Evolutionary conservation across 371 early-diverging fungal genomes (phyloP).

Genomic region (Polyrhizophydium stewartii): DNA sequence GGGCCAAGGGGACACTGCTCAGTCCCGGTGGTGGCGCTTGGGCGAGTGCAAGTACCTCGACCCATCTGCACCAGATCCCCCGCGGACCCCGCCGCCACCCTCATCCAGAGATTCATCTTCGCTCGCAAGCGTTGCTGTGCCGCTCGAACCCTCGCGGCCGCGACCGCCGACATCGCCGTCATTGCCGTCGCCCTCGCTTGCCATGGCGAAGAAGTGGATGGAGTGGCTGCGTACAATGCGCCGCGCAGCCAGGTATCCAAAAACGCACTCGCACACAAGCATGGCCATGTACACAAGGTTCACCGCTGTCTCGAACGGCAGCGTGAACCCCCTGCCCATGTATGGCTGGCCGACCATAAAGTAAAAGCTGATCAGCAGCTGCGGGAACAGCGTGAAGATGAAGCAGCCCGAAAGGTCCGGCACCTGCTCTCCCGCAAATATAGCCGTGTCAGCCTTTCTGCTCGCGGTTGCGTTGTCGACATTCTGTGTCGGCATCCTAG

Average conservation of each 20-base stretch:
- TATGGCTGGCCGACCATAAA: slow-evolving; percentile 21
- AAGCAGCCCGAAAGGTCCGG: slow-evolving; percentile 29
- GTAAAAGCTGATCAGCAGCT: slow-evolving; percentile 24
- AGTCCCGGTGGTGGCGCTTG: too few relatives aligned
- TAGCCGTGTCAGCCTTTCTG: too few relatives aligned
- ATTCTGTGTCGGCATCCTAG: not conserved
- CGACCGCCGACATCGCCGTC: slow-evolving; percentile 80
- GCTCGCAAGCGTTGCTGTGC: too few relatives aligned
- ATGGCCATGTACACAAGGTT: slow-evolving; percentile 23
- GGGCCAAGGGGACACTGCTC: too few relatives aligned
- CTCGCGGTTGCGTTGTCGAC: too few relatives aligned
- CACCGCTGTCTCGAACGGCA: slow-evolving; percentile 29
- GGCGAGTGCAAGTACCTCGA: too few relatives aligned
- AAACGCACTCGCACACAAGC: slow-evolving; percentile 20
- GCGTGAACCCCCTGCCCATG: slow-evolving; percentile 24
- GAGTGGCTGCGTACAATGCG: slow-evolving; percentile 10
- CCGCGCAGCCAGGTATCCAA: slow-evolving; percentile 22
- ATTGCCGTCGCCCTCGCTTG: slow-evolving; percentile 81
- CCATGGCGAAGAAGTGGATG: slow-evolving; percentile 54
- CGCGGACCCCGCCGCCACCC: too few relatives aligned
- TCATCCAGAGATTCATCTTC: too few relatives aligned
- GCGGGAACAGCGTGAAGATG: slow-evolving; percentile 30
- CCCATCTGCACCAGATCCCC: too few relatives aligned
- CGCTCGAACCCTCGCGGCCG: slow-evolving; percentile 82
- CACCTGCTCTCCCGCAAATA: too few relatives aligned